Evolutionary conservation across 306 rosid species (phyloP).

Genomic region (Vicia sativa): DNA sequence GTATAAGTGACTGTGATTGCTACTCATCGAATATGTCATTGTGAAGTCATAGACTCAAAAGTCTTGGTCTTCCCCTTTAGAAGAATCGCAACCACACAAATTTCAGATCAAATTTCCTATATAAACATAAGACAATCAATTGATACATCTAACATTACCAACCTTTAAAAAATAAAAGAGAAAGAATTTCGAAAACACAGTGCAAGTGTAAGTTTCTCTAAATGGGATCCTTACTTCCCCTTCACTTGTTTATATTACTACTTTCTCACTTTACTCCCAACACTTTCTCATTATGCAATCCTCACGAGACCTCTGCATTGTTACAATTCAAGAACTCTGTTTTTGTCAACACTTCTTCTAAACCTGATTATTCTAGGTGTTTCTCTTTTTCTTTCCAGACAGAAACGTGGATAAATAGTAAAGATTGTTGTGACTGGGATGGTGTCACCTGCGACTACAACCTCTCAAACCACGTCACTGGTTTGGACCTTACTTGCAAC

Average conservation of each 20-base stretch:
- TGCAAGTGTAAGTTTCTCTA: no score
- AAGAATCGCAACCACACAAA: no score
- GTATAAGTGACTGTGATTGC: no score
- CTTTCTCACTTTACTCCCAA: background rate
- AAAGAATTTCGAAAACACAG: no score
- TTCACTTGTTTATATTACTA: background rate
- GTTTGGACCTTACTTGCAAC: background rate
- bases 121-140: no score
- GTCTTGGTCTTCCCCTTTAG: no score
- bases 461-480: background rate
- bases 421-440: background rate
- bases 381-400: background rate
- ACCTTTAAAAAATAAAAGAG: no score
- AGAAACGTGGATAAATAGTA: background rate
- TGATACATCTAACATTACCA: no score
- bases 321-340: slow-evolving; percentile 20
- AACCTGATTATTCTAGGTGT: background rate
- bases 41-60: no score
- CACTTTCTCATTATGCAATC: slow-evolving; percentile 4
- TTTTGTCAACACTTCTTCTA: background rate
- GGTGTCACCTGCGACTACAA: background rate
- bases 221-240: no score
- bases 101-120: no score
- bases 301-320: slow-evolving; percentile 6
- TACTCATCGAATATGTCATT: no score